Percentiles rank a stretch among this genome's conserved stretches.
Evolutionary conservation across 108 stramenopile genomes (phyloP).

Genomic region (Asterionellopsis glacialis): DNA sequence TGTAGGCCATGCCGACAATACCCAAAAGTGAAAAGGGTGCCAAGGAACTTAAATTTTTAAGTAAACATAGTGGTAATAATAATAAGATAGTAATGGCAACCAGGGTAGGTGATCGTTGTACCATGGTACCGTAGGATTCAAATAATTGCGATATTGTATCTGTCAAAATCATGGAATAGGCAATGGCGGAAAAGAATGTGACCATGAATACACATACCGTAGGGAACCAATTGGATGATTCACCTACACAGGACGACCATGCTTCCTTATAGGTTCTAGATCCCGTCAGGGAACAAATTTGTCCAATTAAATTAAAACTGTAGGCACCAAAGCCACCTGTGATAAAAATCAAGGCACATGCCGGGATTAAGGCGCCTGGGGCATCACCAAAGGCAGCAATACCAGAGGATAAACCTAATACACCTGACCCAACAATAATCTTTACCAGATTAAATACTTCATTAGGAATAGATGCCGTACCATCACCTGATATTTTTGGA

Average conservation of each 20-base stretch:
- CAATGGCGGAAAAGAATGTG: slow-evolving; percentile 5
- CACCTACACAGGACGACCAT: slow-evolving; percentile 64
- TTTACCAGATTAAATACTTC: slow-evolving; percentile 76
- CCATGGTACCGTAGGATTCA: slow-evolving; percentile 33
- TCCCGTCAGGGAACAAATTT: slow-evolving; percentile 68
- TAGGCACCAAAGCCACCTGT: slow-evolving; percentile 87
- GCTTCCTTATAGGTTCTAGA: slow-evolving; percentile 49
- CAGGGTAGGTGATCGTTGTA: slow-evolving; percentile 49
- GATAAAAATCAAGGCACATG: slow-evolving; percentile 61
- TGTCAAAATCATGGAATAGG: slow-evolving; percentile 78
- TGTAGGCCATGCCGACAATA: slow-evolving; percentile 83
- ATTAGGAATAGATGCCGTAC: slow-evolving; percentile 56
- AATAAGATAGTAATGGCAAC: slow-evolving; percentile 64
- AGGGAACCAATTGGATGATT: slow-evolving; percentile 69
- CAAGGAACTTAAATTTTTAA: slow-evolving; percentile 78
- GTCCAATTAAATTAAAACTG: slow-evolving; percentile 87
- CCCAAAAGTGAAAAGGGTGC: slow-evolving; percentile 88
- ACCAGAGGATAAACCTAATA: slow-evolving; percentile 87
- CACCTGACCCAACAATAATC: slow-evolving; percentile 90
- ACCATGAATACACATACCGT: background rate
- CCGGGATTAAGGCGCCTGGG: slow-evolving; percentile 85
- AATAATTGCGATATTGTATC: slow-evolving; percentile 44
- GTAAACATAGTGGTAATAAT: slow-evolving; percentile 89
- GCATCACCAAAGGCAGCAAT: slow-evolving; percentile 89
- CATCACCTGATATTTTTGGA: slow-evolving; percentile 21